phyloP scores from a whole-genome alignment of 2,329 filamentous ascomycete species.

The Verticillium alfalfae region DNA sequence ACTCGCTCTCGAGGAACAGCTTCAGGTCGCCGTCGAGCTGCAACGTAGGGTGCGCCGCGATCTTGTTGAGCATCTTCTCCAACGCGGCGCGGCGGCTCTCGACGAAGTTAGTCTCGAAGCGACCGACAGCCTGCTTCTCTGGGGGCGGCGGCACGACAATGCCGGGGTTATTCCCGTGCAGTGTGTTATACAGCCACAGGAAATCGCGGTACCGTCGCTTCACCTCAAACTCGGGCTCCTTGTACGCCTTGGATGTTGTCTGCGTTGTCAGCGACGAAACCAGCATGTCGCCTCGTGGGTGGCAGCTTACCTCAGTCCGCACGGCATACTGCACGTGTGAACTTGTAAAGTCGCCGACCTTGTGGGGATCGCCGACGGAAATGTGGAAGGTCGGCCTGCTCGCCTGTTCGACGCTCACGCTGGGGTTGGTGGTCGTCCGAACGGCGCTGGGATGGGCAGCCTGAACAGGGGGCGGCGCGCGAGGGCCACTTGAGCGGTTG shows the following conservation, averaged over 20 bases:
- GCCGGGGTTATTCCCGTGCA: conserved; percentile 92
- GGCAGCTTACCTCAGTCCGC: conserved; percentile 67
- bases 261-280: conserved; percentile 25
- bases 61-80: conserved; percentile 98
- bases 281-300: conserved; percentile 1
- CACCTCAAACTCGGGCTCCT: conserved; percentile 86
- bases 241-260: conserved; percentile 95
- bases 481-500: conserved; percentile 42
- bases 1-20: conserved; percentile 92
- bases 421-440: conserved; percentile 58
- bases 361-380: conserved; percentile 90
- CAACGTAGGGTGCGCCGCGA: conserved; percentile 77
- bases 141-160: conserved; percentile 93
- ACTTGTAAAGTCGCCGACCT: conserved; percentile 93
- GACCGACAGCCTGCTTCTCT: conserved; percentile 94
- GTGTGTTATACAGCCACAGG: conserved; percentile 91
- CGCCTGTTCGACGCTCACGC: conserved; percentile 87
- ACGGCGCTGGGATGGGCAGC: conserved; percentile 47
- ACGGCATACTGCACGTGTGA: conserved; percentile 98
- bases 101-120: conserved; percentile 95
- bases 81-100: conserved; percentile 85
- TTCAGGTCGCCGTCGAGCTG: conserved; percentile 94
- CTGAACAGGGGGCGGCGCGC: conserved; percentile 62
- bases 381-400: conserved; percentile 90
- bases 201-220: conserved; percentile 94